Evolutionary conservation across 129 eudicot genomes (phyloP), one percentile per base, ranked within the genome.

Genomic region (Rutidosis leptorrhynchoides): DNA sequence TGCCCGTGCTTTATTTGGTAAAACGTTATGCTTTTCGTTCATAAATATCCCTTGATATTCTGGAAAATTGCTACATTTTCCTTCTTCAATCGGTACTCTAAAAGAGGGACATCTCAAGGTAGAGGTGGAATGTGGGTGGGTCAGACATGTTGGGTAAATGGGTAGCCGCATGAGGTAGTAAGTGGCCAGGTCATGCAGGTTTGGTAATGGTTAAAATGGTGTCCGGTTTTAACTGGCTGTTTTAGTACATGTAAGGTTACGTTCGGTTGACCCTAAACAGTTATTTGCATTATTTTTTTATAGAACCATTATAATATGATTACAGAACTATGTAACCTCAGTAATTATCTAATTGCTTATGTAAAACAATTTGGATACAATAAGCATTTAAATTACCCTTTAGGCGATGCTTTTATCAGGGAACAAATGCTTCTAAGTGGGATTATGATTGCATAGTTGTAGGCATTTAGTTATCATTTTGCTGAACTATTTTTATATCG

Each of bases 1-100:
- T 30, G 95, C 94, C 33, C 86, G 96, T 45, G 94, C 90, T 24
- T 71, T 89, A 57, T 90, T 83, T 62, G 90, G 96, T 83, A 81
- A 74, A 74, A 57, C 1, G 5, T 16, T 14, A 52, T 3, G 20
- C 70, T 17, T 11, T 8, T 60, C 21, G 0, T 28, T n/a, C 11
- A 10, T 23, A 11, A 0, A 6, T 62, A 3, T 51, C 28, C 15
- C 27, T 49, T 1, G 14, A 16, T 53, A 20, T 54, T 17, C 26
- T 32, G 32, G 16, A 20, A 61, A 30, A 8, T 33, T 9, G 48
- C 20, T 61, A 61, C 4, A 19, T 23, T 61, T 25, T 56, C 25
- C 58, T 53, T 16, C 15, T 3, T 3, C 4, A 58, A 58, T 28
- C 25, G 14, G 55, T 14, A 28, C 58, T 9, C 29, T 22, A 1